These are phyloP conservation scores for Crithidia expoeki DNA, from an alignment of 208 protist species.

Conservation along the genomic window DNA sequence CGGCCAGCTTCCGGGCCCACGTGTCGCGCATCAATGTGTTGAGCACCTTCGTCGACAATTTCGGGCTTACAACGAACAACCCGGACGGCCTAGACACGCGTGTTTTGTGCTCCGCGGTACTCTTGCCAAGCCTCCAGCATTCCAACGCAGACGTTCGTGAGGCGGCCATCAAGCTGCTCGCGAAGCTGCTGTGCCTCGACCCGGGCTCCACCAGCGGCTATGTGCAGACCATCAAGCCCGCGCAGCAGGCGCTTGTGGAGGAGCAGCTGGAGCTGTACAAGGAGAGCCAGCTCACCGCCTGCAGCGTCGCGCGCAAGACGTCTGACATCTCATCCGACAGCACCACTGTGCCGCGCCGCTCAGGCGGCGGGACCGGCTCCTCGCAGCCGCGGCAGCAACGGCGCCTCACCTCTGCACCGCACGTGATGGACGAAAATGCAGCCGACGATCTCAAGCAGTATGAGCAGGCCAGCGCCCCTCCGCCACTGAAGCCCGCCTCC, in stretches of 20 bases:
- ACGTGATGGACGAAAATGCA: background rate
- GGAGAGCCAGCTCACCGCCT: slow-evolving; percentile 12
- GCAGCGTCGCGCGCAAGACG: slow-evolving; percentile 2
- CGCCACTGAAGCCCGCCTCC: slow-evolving; percentile 9
- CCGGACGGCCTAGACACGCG: slow-evolving; percentile 53
- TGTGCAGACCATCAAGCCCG: slow-evolving; percentile 72
- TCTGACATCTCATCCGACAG: slow-evolving; percentile 26
- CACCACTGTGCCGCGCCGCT: slow-evolving; percentile 13
- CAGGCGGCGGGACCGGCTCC: slow-evolving; percentile 3
- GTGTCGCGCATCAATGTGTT: slow-evolving; percentile 73
- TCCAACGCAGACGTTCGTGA: slow-evolving; percentile 83
- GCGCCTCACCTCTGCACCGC: background rate
- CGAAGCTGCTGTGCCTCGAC: slow-evolving; percentile 59
- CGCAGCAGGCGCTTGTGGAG: slow-evolving; percentile 75
- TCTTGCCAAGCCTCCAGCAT: slow-evolving; percentile 76
- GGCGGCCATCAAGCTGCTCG: slow-evolving; percentile 69
- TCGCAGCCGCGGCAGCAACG: slow-evolving; percentile 9
- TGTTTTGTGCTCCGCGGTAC: slow-evolving; percentile 52
- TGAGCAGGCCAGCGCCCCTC: background rate
- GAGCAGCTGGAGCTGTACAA: slow-evolving; percentile 57
- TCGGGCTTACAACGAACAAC: slow-evolving; percentile 46
- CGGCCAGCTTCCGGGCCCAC: slow-evolving; percentile 54
- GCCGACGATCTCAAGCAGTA: slow-evolving; percentile 8
- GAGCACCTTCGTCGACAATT: slow-evolving; percentile 71
- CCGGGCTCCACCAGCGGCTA: slow-evolving; percentile 27